Conservation (phyloP, 441 rosid species). For the Mallotus japonicus region DNA sequence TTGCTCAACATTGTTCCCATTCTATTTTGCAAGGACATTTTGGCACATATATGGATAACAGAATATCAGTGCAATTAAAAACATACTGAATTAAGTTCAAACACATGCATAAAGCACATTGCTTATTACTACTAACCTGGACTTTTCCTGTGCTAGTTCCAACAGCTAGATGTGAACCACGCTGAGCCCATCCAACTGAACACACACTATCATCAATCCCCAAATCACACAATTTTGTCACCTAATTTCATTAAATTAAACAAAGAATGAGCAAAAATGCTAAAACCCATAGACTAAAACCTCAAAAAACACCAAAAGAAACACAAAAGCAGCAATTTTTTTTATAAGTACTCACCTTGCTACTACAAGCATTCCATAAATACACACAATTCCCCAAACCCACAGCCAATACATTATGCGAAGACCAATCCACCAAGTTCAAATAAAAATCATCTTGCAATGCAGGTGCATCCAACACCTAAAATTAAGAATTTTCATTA, state of each 20-base stretch:
- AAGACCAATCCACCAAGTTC: conserved; percentile 96
- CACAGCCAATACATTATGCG: conserved; percentile 86
- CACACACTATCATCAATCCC: conserved; percentile 86
- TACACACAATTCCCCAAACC: conserved; percentile 93
- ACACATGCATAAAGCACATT: neutral
- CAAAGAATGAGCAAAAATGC: neutral
- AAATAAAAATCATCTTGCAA: conserved; percentile 97
- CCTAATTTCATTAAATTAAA: conserved; percentile 38
- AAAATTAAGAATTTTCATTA: conserved; percentile 9
- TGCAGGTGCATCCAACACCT: conserved; percentile 98
- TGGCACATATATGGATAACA: neutral
- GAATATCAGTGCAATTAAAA: neutral
- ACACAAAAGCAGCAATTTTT: neutral
- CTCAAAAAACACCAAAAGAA: neutral
- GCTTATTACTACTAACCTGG: conserved; percentile 52
- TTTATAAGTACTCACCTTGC: conserved; percentile 59
- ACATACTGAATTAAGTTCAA: neutral
- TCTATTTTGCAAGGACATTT: neutral
- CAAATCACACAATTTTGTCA: conserved; percentile 88
- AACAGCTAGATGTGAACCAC: conserved; percentile 77
- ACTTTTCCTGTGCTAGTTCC: conserved; percentile 89
- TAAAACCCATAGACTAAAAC: neutral
- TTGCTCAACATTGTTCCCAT: neutral
- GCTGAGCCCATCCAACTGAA: conserved; percentile 94
- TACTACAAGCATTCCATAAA: conserved; percentile 97